phyloP scores from a whole-genome alignment of 2,329 filamentous ascomycete genomes.

The Aureobasidium sp. region DNA sequence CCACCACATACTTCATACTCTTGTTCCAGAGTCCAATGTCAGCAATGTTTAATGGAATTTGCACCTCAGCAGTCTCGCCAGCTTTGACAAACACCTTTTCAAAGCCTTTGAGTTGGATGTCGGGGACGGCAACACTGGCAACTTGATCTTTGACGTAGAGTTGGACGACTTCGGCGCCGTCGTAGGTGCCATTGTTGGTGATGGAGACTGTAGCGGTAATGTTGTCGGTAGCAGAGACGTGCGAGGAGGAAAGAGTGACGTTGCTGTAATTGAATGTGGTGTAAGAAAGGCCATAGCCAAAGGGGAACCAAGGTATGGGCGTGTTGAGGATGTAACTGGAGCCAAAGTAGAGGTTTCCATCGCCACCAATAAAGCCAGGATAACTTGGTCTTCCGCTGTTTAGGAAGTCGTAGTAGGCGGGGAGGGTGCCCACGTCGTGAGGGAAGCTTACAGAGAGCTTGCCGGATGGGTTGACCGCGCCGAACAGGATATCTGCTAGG shows the following conservation, averaged over 20 bases:
- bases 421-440: slow-evolving; percentile 56
- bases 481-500: slow-evolving; percentile 58
- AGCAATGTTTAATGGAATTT: slow-evolving; percentile 43
- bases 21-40: slow-evolving; percentile 50
- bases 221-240: slow-evolving; percentile 41
- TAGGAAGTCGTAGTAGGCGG: slow-evolving; percentile 64
- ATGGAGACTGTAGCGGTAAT: slow-evolving; percentile 54
- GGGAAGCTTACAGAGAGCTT: slow-evolving; percentile 61
- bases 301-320: slow-evolving; percentile 54
- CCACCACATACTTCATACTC: slow-evolving; percentile 63
- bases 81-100: slow-evolving; percentile 55
- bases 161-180: slow-evolving; percentile 61
- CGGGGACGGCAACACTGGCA: slow-evolving; percentile 55
- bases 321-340: slow-evolving; percentile 56
- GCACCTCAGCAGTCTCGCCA: slow-evolving; percentile 48
- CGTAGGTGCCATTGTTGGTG: slow-evolving; percentile 49
- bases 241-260: slow-evolving; percentile 42
- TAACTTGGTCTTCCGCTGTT: slow-evolving; percentile 55
- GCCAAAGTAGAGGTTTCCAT: slow-evolving; percentile 57
- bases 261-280: slow-evolving; percentile 54
- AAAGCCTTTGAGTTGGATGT: slow-evolving; percentile 58
- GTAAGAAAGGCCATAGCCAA: slow-evolving; percentile 61
- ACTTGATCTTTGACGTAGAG: slow-evolving; percentile 58
- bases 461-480: slow-evolving; percentile 56
- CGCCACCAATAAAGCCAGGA: slow-evolving; percentile 45